Base-by-base conservation (phyloP, 768 basidiomycete species). In the Termitomyces sp. region DNA sequence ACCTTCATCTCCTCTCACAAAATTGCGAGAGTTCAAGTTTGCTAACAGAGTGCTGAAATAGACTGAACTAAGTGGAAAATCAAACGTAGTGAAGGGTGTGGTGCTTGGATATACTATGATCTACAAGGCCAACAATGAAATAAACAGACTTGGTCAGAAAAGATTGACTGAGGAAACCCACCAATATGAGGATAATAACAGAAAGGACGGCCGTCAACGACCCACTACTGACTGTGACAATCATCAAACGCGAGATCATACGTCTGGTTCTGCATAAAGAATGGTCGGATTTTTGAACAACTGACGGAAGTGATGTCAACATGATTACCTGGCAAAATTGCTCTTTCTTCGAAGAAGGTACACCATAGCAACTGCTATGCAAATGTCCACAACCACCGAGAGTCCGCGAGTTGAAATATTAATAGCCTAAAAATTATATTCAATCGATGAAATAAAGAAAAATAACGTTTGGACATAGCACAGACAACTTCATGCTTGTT, bases 31-130 rank as follows among this genome's bases (percentile, higher is more conserved):
- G 47, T 57, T 57, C 33, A 57, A 41, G 31, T 57, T 57, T 1
- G 56, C 56, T 2, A 57, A 18, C 4, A 57, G 33, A 18, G 56
- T 57, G 37, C 56, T 50, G 16, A 50, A 57, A 27, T 57, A 57
- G 24, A 57, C 27, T 3, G 56, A 57, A 15, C 47, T 1, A 6
- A 57, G 22, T n/a, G 47, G 11, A 20, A 27, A 50, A 16, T 57
- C 47, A 11, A 49, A 47, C 24, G 42, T 50, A 3, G 33, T 16
- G 11, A n/a, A 49, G 3, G 31, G 37, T 12, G n/a, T 4, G 9
- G 45, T 36, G 18, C 8, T n/a, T 15, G 47, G 36, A 57, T 37
- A 49, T 6, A 48, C 1, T 2, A 20, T 16, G 18, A 48, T 12
- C 55, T 57, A 9, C 3, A 27, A 15, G 22, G 2, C 15, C 4